Percentiles rank a stretch among this genome's conserved stretches.
phyloP scores from a whole-genome alignment of 148 eudicot species.

The Chenopodium quinoa region DNA sequence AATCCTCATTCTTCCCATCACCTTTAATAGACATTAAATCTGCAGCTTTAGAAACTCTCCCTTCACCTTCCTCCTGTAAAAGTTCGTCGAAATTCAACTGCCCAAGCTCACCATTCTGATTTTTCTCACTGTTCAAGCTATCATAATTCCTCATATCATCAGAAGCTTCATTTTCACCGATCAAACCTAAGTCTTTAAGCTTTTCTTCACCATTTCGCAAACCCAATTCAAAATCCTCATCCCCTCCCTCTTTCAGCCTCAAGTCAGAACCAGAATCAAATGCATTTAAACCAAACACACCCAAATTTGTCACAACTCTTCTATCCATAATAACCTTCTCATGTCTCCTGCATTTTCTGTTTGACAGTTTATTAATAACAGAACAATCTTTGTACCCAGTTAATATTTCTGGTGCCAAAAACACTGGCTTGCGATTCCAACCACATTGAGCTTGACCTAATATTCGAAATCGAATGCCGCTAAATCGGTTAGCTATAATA shows the following conservation, averaged over 20 bases:
- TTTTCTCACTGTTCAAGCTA: constrained; percentile 4
- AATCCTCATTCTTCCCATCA: constrained; percentile 17
- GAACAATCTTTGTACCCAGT: constrained; percentile 9
- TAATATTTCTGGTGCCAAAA: constrained; percentile 3
- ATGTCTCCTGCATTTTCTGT: not conserved
- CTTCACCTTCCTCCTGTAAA: constrained; percentile 13
- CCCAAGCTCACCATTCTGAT: not conserved
- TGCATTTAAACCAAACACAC: constrained; percentile 27
- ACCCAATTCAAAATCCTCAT: constrained; percentile 5
- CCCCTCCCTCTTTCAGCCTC: constrained; percentile 30
- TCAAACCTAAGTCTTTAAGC: not conserved
- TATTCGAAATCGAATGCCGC: not conserved
- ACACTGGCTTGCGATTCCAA: constrained; percentile 1
- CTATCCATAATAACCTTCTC: not conserved
- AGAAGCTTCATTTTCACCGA: not conserved
- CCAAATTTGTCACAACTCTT: constrained; percentile 7
- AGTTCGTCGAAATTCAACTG: constrained; percentile 8
- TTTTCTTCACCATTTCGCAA: constrained; percentile 11
- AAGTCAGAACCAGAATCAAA: constrained; percentile 23
- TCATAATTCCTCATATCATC: constrained; percentile 7
- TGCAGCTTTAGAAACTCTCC: constrained; percentile 21
- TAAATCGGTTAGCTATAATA: not conserved
- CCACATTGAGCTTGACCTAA: not conserved
- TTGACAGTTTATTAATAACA: not conserved
- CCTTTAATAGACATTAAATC: constrained; percentile 26